Percentiles rank a stretch among this genome's conserved stretches.
Conservation (phyloP, 352 stramenopile genomes). For the Aphanomyces cochlioides region DNA sequence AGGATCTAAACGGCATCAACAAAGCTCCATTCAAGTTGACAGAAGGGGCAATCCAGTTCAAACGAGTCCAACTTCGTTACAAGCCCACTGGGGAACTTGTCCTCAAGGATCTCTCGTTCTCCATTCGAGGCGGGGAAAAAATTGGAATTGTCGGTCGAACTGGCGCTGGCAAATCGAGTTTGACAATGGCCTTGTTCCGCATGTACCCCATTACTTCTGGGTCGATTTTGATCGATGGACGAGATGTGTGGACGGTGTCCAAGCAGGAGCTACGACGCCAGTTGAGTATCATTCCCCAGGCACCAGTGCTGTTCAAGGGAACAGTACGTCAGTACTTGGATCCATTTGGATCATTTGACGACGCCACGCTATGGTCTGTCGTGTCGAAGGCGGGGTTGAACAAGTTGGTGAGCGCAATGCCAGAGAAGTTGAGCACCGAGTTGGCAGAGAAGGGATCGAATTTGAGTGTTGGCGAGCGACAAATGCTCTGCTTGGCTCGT, state of each 20-base stretch:
- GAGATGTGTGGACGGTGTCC: conserved; percentile 54
- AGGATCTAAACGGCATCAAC: neutral
- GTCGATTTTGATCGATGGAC: conserved; percentile 67
- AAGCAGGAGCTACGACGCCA: conserved; percentile 56
- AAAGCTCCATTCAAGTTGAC: neutral
- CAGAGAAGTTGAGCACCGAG: conserved; percentile 33
- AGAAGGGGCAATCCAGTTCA: neutral
- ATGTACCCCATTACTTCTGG: conserved; percentile 48
- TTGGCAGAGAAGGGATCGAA: conserved; percentile 48
- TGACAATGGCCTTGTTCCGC: conserved; percentile 81
- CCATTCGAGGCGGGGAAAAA: conserved; percentile 55
- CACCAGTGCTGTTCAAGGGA: conserved; percentile 71
- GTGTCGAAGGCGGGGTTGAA: no score
- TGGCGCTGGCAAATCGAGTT: conserved; percentile 85
- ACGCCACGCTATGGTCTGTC: no score
- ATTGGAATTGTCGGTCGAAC: conserved; percentile 87
- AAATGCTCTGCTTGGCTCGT: conserved; percentile 72
- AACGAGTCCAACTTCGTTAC: neutral
- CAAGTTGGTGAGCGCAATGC: no score
- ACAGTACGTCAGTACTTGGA: conserved; percentile 71
- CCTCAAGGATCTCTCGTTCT: conserved; percentile 41
- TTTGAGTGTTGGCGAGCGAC: conserved; percentile 70
- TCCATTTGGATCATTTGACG: conserved; percentile 33
- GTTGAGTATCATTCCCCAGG: conserved; percentile 85
- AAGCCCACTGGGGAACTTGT: neutral